Evolutionary conservation across 768 basidiomycete genomes (phyloP), one percentile per base, ranked within the genome.

Genomic region (Kwoniella shandongensis): DNA sequence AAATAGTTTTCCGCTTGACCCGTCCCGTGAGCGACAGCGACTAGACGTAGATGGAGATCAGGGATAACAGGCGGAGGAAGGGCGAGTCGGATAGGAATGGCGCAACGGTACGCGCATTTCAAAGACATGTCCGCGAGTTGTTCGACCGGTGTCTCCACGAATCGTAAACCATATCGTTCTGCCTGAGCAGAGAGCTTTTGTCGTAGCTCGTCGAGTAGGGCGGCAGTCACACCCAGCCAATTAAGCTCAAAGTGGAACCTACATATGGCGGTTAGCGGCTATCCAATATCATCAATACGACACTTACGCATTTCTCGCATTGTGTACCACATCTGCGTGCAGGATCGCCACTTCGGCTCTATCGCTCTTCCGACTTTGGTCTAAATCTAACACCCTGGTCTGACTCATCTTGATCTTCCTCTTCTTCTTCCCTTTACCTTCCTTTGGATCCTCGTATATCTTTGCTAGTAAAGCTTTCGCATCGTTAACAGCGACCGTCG

Each of bases 291-390:
- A 25, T 17, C 7, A 32, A 20, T 2, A 2, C 6, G 5, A 29
- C 10, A 70, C 76, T 69, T 52, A 77, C 57, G 88, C 89, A 26
- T 88, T 94, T n/a, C 81, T 83, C 0, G 91, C 88, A 69, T 97
- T 97, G 75, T 97, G 94, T 50, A 94, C 88, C 54, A 96, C 84
- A 77, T 98, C 96, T 75, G 93, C 86, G 73, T 97, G 93, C 23
- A 97, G 80, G 27, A 93, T 82, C 17, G 89, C 88, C 2, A 86
- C 83, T 76, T 96, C 92, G 0, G 91, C 88, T 66, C 90, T 87
- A 74, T 89, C 87, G 68, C 89, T 91, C 77, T 82, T 83, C 86
- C 88, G 77, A n/a, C 39, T 44, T 26, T 70, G 70, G 51, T 77
- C 77, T 4, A 77, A 57, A 69, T 98, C 91, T 54, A 96, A 86